Conservation (phyloP, 306 rosid genomes). For the Cotoneaster glaucophyllus region DNA sequence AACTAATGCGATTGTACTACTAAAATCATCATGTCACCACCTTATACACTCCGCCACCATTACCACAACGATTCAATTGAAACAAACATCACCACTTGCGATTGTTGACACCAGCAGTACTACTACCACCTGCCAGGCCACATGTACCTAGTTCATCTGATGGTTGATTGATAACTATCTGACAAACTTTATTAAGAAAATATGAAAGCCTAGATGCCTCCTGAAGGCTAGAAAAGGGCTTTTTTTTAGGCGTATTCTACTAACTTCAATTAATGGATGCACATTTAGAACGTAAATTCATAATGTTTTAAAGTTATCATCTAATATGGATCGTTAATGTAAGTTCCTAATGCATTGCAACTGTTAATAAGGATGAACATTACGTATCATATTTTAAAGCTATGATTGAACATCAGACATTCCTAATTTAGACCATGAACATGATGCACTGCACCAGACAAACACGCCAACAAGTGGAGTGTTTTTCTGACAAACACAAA, state of each 20-base stretch:
- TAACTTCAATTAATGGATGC: not conserved
- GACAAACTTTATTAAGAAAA: not conserved
- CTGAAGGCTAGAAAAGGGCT: not conserved
- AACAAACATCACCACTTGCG: not conserved
- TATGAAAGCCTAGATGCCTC: not conserved
- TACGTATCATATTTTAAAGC: not conserved
- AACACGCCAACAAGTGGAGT: not conserved
- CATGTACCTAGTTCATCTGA: not conserved
- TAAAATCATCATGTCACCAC: not conserved
- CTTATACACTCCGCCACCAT: not conserved
- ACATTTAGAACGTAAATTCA: not conserved
- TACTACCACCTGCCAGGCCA: not conserved
- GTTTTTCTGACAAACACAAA: no score
- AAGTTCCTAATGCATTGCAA: not conserved
- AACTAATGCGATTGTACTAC: not conserved
- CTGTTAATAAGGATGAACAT: not conserved
- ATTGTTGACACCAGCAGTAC: not conserved
- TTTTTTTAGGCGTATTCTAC: not conserved
- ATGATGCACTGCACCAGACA: not conserved
- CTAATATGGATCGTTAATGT: not conserved
- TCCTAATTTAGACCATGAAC: not conserved
- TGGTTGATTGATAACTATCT: not conserved
- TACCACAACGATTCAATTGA: not conserved
- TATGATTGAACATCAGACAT: not conserved
- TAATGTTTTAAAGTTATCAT: not conserved